Base-by-base conservation (phyloP, 352 stramenopile genomes). In the Phytopythium ostracodes region DNA sequence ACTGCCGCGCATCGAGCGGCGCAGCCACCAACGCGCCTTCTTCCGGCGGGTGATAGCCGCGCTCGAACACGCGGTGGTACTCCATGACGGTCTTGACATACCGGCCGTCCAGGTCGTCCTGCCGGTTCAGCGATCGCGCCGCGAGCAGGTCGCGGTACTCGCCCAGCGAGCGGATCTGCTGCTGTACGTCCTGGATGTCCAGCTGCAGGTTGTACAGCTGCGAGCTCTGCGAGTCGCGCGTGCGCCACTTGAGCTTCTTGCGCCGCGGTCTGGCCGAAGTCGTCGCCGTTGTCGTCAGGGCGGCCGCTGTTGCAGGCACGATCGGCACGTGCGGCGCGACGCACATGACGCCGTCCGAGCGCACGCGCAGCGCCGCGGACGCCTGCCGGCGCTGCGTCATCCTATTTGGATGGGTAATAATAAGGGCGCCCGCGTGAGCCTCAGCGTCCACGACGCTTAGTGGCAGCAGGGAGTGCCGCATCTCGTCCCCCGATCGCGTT, bases 181-280 rank as follows among this genome's bases (percentile, higher is more conserved):
- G 76, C 14, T 68, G 73, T 25, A 85, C 51, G 55, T 62, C 65
- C 27, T 77, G 69, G 18, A 88, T 60, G 52, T 88, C 78, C 22
- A 88, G 67, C 62, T 84, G 70, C 27, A 86, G 56, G 50, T 86
- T 88, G 65, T 88, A 88, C 5, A 82, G 66, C 56, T 66, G 67
- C 61, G 78, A 88, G 62, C 76, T 77, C 55, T 85, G 69, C 25
- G 66, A 72, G 65, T 88, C 78, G 11, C 78, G 72, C 22, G 76
- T 76, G 22, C 76, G 66, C 78, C 77, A 87, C 47, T 84, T 80
- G 44, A 85, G 73, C 59, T 84, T 84, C 38, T 72, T 75, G 10
- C 65, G 42, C 0, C 50, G 54, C 25, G 46, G 49, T n/a, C n/a
- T n/a, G n/a, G 29, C 29, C 29, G 29, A 33, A 7, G 29, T 33